phyloP scores from a whole-genome alignment of 495 filamentous ascomycete species.

The Talaromyces liani region DNA sequence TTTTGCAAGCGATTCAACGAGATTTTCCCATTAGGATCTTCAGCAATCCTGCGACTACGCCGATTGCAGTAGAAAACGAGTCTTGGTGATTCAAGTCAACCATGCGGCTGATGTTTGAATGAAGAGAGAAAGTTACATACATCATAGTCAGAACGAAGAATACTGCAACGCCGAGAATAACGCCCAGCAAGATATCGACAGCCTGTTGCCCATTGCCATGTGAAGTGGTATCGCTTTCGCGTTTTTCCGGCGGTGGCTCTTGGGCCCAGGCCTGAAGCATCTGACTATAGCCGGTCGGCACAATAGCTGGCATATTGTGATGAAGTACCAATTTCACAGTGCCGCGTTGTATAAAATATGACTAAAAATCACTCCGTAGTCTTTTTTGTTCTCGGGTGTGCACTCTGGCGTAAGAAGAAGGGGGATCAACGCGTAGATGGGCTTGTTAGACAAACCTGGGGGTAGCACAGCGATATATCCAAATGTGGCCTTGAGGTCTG shows the following conservation, averaged over 20 bases:
- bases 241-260: neutral
- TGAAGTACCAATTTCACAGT: neutral
- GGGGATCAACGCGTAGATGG: neutral
- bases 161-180: neutral
- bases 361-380: neutral
- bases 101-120: neutral
- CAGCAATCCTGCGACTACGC: constrained; percentile 20
- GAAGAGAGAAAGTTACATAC: neutral
- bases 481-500: neutral
- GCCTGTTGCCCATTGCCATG: neutral
- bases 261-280: neutral
- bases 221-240: neutral
- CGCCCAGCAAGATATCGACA: constrained; percentile 2
- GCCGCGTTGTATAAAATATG: neutral
- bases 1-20: constrained; percentile 29
- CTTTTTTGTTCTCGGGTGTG: neutral
- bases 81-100: constrained; percentile 12
- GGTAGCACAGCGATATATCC: neutral
- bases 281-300: neutral
- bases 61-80: constrained; percentile 33
- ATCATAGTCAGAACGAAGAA: constrained; percentile 2
- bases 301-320: neutral
- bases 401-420: neutral
- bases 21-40: constrained; percentile 17
- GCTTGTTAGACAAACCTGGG: neutral